These are phyloP conservation scores for Fusarium scirpi DNA, from an alignment of 2,329 filamentous ascomycete species.

Conservation along the genomic window DNA sequence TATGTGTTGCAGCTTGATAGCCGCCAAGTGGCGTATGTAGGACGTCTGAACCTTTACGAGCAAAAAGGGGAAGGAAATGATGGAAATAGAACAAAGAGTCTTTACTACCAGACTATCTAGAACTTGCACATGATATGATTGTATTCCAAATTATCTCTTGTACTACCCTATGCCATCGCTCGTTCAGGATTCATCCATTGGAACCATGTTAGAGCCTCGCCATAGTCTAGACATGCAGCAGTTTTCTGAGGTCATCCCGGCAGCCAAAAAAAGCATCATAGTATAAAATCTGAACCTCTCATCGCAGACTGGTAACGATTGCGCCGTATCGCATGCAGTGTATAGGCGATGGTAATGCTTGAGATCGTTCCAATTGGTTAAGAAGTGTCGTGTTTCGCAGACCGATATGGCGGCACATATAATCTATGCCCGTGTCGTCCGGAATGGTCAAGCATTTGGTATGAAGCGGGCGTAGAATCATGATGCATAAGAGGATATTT, in stretches of 20 bases:
- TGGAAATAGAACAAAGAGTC: slow-evolving; percentile 21
- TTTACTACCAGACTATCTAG: neutral
- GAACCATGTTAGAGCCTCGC: neutral
- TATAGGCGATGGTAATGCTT: neutral
- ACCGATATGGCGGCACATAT: neutral
- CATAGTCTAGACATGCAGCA: neutral
- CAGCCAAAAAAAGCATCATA: neutral
- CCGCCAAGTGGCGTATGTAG: neutral
- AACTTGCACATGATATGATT: too few species aligned
- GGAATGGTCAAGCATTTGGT: too few species aligned
- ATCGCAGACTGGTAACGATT: neutral
- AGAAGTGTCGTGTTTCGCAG: neutral
- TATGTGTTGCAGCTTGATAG: slow-evolving; percentile 11
- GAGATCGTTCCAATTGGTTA: neutral
- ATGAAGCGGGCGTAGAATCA: neutral
- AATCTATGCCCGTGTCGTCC: neutral
- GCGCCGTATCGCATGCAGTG: neutral
- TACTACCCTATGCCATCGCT: neutral
- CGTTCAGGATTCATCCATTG: neutral
- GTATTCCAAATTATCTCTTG: neutral
- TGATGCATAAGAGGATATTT: slow-evolving; percentile 22
- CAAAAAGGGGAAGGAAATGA: neutral
- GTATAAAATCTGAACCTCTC: neutral
- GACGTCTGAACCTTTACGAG: neutral
- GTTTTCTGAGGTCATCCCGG: neutral